phyloP scores from a whole-genome alignment of 2,329 filamentous ascomycete genomes.

The Camillea tinctor region DNA sequence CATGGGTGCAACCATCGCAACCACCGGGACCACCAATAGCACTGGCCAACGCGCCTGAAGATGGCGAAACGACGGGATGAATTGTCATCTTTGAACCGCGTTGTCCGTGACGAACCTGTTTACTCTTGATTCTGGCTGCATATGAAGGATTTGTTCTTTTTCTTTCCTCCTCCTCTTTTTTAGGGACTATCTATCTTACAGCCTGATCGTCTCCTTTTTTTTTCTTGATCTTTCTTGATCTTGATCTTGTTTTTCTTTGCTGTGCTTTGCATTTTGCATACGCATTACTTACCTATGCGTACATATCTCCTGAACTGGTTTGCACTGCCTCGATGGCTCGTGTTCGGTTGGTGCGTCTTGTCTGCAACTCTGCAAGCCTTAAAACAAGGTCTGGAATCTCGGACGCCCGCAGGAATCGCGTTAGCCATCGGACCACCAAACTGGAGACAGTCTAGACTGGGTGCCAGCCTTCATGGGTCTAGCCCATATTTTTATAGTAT shows the following conservation, averaged over 20 bases:
- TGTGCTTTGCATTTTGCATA: background rate
- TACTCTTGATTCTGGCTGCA: background rate
- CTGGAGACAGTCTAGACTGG: background rate
- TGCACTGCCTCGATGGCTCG: background rate
- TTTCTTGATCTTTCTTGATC: too few species aligned
- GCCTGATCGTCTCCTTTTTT: too few species aligned
- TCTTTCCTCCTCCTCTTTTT: background rate
- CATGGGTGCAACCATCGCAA: background rate
- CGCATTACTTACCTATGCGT: background rate
- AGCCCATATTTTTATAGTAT: background rate
- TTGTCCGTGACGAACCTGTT: background rate
- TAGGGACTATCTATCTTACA: too few species aligned
- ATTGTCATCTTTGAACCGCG: background rate
- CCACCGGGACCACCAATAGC: background rate
- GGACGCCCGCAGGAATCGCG: background rate
- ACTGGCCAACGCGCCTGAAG: background rate
- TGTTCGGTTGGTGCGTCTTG: background rate
- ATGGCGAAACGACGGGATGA: background rate
- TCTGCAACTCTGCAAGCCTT: background rate
- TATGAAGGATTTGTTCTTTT: background rate
- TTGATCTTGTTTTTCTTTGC: background rate
- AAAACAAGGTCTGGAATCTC: background rate
- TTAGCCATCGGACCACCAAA: background rate
- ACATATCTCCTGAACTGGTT: background rate
- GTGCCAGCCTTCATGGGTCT: background rate